Percentiles rank a stretch among this genome's conserved stretches.
phyloP scores from a whole-genome alignment of 2,329 filamentous ascomycete genomes.

The Stylonectria norvegica region DNA sequence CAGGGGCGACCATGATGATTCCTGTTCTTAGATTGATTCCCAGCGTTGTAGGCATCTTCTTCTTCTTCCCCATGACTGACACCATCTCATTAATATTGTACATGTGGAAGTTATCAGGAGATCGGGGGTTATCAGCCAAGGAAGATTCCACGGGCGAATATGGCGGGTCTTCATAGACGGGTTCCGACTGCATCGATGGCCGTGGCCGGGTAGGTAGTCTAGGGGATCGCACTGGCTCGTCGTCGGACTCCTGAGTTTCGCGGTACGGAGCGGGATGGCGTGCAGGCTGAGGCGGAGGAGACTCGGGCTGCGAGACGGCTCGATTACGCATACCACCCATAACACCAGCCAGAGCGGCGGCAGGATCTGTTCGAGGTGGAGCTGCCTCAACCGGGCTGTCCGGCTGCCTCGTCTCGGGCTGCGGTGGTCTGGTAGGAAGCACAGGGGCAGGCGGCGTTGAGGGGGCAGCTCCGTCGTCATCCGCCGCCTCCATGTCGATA shows the following conservation, averaged over 20 bases:
- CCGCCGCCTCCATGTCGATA: constrained; percentile 65
- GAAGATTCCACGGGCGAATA: constrained; percentile 17
- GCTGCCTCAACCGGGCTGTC: constrained; percentile 30
- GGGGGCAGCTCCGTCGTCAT: constrained; percentile 42
- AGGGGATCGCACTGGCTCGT: constrained; percentile 34
- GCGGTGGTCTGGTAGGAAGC: constrained; percentile 44
- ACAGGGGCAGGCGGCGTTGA: constrained; percentile 35
- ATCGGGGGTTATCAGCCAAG: constrained; percentile 44
- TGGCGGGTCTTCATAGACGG: constrained; percentile 22
- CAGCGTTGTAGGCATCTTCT: constrained; percentile 96
- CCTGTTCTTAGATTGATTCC: constrained; percentile 90
- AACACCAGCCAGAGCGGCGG: constrained; percentile 53
- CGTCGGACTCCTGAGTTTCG: constrained; percentile 28
- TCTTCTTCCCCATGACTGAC: constrained; percentile 92
- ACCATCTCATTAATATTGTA: constrained; percentile 99
- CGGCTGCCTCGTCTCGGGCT: constrained; percentile 30
- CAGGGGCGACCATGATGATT: constrained; percentile 85
- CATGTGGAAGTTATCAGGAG: constrained; percentile 82
- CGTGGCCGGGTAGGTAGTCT: constrained; percentile 38
- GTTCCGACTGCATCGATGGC: constrained; percentile 16
- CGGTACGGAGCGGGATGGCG: constrained; percentile 24
- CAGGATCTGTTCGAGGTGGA: constrained; percentile 41
- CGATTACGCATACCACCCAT: constrained; percentile 53
- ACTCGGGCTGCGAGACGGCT: constrained; percentile 31
- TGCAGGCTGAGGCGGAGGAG: constrained; percentile 25